Conservation (phyloP, 371 early-diverging fungal genomes). For the Umbelopsis sp. region DNA sequence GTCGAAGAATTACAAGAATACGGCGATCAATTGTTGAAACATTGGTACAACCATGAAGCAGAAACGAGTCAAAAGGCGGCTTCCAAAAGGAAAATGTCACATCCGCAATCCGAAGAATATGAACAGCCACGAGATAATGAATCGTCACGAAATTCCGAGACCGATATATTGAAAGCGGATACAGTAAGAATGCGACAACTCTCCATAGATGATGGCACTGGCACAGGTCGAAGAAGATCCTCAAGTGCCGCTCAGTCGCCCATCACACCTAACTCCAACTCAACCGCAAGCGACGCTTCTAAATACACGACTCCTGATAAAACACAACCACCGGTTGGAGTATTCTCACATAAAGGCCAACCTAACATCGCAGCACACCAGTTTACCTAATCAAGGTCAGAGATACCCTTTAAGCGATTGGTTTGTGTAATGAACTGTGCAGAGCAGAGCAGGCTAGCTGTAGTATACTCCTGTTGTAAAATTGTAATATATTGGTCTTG, state of each 20-base stretch:
- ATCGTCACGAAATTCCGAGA: background rate
- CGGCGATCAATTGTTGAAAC: conserved; percentile 51
- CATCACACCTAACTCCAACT: background rate
- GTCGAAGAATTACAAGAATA: conserved; percentile 80
- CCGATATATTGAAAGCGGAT: background rate
- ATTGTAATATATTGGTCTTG: conserved; percentile 3
- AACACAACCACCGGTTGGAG: too few species aligned
- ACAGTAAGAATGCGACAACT: conserved; percentile 1
- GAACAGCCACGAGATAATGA: background rate
- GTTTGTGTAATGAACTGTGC: background rate
- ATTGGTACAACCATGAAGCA: conserved; percentile 23
- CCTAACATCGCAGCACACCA: background rate
- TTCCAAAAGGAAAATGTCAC: background rate
- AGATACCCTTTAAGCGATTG: background rate
- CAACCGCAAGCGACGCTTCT: background rate
- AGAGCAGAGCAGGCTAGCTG: background rate
- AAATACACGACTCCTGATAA: background rate
- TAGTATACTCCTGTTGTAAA: conserved; percentile 4
- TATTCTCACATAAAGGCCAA: too few species aligned
- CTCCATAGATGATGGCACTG: conserved; percentile 1
- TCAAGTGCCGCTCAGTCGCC: background rate
- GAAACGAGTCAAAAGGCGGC: background rate
- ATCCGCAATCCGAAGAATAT: background rate
- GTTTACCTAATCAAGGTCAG: background rate
- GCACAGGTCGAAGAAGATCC: conserved; percentile 2